Conservation (phyloP, 2,329 filamentous ascomycete genomes). For the Fusarium secorum region DNA sequence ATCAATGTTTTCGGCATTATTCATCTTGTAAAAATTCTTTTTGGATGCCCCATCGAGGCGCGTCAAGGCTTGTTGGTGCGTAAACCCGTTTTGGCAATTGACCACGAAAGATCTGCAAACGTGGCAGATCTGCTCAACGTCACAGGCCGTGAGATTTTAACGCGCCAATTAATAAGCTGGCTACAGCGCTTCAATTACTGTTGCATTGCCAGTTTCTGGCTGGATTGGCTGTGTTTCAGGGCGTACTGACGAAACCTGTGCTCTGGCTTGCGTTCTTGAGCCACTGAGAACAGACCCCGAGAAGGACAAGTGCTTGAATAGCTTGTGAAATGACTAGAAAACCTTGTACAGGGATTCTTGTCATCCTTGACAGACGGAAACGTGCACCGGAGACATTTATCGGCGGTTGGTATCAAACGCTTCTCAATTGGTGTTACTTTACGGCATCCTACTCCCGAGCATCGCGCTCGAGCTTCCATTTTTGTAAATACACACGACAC, state of each 20-base stretch:
- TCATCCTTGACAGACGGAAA: not conserved
- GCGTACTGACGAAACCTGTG: not conserved
- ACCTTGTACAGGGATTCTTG: not conserved
- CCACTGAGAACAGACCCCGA: not conserved
- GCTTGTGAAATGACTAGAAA: not conserved
- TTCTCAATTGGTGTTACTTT: not conserved
- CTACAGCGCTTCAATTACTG: not conserved
- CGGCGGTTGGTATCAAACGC: not conserved
- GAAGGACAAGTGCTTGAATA: not conserved
- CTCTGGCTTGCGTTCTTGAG: not conserved
- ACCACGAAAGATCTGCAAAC: constrained; percentile 21
- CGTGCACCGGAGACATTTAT: not conserved
- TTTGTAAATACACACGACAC: not conserved
- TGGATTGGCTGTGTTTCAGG: not conserved
- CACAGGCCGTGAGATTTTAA: constrained; percentile 4
- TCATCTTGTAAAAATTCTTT: not conserved
- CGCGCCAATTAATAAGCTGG: not conserved
- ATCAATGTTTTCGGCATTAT: constrained; percentile 7
- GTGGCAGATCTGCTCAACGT: constrained; percentile 11
- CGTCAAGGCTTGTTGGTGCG: constrained; percentile 2
- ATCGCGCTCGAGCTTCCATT: not conserved
- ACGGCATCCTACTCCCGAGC: not conserved
- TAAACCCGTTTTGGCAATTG: constrained; percentile 17
- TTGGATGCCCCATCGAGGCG: constrained; percentile 8
- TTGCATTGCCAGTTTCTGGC: not conserved